Conservation (phyloP, 2,329 filamentous ascomycete genomes). For the Nigrograna mackinnonii region DNA sequence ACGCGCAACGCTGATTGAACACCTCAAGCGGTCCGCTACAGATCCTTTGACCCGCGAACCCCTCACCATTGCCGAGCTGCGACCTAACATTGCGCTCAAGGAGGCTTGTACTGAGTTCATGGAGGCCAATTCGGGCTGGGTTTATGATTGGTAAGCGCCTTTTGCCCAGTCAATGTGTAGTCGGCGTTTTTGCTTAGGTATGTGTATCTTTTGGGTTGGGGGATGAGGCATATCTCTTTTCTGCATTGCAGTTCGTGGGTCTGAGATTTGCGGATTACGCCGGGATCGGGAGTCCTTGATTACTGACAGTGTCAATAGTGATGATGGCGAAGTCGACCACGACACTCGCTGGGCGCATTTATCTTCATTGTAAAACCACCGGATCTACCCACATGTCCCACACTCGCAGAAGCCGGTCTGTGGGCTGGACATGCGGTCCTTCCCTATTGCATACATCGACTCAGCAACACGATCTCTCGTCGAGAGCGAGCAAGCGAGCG, state of each 20-base stretch:
- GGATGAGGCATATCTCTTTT: no score
- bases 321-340: slow-evolving; percentile 6
- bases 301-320: no score
- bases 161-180: not conserved
- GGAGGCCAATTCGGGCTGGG: slow-evolving; percentile 80
- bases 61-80: slow-evolving; percentile 68
- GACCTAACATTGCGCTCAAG: slow-evolving; percentile 80
- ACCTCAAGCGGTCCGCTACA: slow-evolving; percentile 72
- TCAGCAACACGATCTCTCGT: no score
- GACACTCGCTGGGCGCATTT: slow-evolving; percentile 12
- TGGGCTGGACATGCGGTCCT: no score
- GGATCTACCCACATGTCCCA: no score
- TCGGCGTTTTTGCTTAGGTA: slow-evolving; percentile 14
- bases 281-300: no score
- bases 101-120: slow-evolving; percentile 86
- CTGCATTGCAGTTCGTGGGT: no score
- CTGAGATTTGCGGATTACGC: no score
- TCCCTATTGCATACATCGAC: no score
- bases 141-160: slow-evolving; percentile 75
- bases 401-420: no score
- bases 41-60: slow-evolving; percentile 86
- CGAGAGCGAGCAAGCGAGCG: no score
- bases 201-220: not conserved
- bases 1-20: slow-evolving; percentile 80
- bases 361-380: slow-evolving; percentile 7